Conservation (phyloP, 2,329 filamentous ascomycete genomes). For the Trichoderma brevicompactum region DNA sequence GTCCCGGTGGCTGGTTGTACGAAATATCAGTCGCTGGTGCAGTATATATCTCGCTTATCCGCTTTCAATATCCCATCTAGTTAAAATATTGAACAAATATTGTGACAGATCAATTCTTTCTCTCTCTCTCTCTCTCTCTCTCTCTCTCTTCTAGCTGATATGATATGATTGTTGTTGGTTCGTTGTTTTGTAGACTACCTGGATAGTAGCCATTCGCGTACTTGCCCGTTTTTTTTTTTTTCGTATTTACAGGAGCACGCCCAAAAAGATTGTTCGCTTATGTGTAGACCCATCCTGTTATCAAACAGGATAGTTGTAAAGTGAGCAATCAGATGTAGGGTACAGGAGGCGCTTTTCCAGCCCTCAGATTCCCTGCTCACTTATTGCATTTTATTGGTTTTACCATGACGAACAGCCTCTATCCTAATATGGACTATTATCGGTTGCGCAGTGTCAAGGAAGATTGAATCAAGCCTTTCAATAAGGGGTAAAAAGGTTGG, state of each 20-base stretch:
- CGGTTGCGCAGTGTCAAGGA: too few species aligned
- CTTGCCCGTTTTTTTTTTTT: too few species aligned
- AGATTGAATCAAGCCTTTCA: too few species aligned
- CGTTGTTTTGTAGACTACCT: too few species aligned
- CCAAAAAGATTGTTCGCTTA: background rate
- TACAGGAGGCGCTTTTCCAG: background rate
- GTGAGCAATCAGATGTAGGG: background rate
- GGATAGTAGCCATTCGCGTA: too few species aligned
- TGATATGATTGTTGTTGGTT: too few species aligned
- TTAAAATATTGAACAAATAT: background rate
- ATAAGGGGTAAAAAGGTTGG: too few species aligned
- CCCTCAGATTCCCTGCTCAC: background rate
- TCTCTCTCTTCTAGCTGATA: too few species aligned
- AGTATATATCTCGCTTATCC: conserved; percentile 17
- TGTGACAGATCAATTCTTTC: background rate
- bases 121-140: too few species aligned
- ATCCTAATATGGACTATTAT: background rate
- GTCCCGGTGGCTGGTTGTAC: background rate
- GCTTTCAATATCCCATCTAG: background rate
- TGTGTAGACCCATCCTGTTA: background rate
- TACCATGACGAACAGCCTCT: background rate
- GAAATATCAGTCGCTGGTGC: background rate
- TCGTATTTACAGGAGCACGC: background rate
- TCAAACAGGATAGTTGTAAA: background rate
- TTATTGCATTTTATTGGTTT: background rate